phyloP scores from a whole-genome alignment of 1,139 yeast genomes.

The Suhomyces ambrosiae region DNA sequence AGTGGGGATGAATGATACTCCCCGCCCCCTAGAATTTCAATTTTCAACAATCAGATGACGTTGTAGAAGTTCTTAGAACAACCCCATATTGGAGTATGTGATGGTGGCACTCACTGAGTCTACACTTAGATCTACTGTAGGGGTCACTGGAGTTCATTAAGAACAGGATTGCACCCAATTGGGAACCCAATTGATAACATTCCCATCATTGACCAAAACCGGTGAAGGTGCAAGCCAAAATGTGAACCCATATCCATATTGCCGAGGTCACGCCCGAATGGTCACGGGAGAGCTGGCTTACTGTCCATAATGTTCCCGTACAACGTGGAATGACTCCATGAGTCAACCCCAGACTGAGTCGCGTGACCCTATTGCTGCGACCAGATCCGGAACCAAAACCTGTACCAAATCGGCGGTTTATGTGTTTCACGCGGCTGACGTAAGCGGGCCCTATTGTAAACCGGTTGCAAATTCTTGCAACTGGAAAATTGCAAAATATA shows the following conservation, averaged over 20 bases:
- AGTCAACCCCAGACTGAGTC: slow-evolving; percentile 6
- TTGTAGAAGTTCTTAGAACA: no score
- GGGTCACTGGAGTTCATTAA: no score
- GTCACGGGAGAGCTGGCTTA: neutral
- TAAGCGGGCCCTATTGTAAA: slow-evolving; percentile 1
- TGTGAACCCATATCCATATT: no score
- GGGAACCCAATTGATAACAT: no score
- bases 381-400: neutral
- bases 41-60: slow-evolving; percentile 1
- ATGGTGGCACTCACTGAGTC: no score
- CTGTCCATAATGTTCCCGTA: neutral
- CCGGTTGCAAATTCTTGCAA: slow-evolving; percentile 9
- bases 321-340: neutral
- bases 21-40: slow-evolving; percentile 9
- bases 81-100: no score
- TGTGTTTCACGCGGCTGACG: no score
- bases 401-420: neutral
- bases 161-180: no score
- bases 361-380: neutral
- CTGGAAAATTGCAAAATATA: neutral
- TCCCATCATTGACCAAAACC: neutral
- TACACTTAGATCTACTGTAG: no score
- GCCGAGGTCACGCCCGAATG: neutral
- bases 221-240: no score
- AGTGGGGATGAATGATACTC: slow-evolving; percentile 11